phyloP scores from a whole-genome alignment of 129 eudicot genomes.

The Flaveria ramosissima region DNA sequence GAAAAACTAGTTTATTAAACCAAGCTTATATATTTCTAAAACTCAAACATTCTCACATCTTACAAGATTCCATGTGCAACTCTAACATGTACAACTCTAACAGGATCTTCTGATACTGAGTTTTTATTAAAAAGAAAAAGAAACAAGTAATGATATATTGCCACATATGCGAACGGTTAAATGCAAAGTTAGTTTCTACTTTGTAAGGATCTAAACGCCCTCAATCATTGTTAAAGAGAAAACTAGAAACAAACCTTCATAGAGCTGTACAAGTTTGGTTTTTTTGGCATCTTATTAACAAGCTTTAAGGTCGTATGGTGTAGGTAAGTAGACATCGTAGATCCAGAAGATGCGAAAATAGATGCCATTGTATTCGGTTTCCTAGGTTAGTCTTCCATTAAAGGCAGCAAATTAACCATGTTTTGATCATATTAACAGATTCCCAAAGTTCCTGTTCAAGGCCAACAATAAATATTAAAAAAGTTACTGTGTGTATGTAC shows the following conservation, averaged over 20 bases:
- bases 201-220: constrained; percentile 16
- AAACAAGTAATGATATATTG: constrained; percentile 2
- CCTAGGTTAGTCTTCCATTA: constrained; percentile 23
- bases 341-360: not conserved
- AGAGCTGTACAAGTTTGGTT: constrained; percentile 33
- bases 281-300: constrained; percentile 33
- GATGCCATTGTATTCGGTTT: constrained; percentile 10
- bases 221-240: not conserved
- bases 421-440: constrained; percentile 14
- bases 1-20: too few relatives aligned
- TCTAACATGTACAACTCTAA: too few relatives aligned
- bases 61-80: too few relatives aligned
- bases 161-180: not conserved
- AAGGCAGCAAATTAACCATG: not conserved
- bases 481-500: too few relatives aligned
- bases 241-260: constrained; percentile 16
- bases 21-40: too few relatives aligned
- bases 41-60: too few relatives aligned
- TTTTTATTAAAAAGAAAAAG: not conserved
- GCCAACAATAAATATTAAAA: not conserved
- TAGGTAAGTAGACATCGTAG: constrained; percentile 11
- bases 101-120: too few relatives aligned
- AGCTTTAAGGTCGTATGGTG: constrained; percentile 11
- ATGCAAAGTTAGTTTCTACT: constrained; percentile 19
- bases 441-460: constrained; percentile 34